Evolutionary conservation across 306 rosid species (phyloP), one percentile per base, ranked within the genome.

Genomic region (Corylus avellana): DNA sequence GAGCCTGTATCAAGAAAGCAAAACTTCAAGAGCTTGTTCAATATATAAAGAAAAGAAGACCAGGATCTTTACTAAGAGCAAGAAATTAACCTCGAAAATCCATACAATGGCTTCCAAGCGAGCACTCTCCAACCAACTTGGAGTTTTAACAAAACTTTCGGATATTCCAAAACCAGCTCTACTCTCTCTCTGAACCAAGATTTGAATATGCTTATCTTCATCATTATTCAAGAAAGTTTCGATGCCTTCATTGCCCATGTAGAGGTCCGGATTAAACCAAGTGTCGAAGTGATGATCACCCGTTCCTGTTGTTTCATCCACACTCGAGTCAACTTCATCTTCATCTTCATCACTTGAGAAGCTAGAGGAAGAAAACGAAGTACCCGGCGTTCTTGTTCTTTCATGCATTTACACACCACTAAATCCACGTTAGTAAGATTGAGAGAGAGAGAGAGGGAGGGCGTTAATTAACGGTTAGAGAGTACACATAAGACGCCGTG

Each of bases 51-150:
- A n/a, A 57, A 20, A 32, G 32, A 58, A 67, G 5, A 49, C 53
- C 44, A 22, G 62, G 35, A 75, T 0, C 18, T 63, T n/a, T 25
- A n/a, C 8, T 49, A 55, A 73, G 46, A 74, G 70, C 77, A 74
- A 91, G 97, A 32, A 80, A 22, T 22, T 22, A 22, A 92, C 97
- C 80, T 85, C 85, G 89, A 91, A 85, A 94, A 91, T 86, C 97
- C 97, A 94, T 13, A 89, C 82, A 74, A 90, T 79, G 72, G 92
- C 86, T 75, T 88, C 85, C 32, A 86, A 72, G n/a, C 97, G 98
- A 69, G 86, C 90, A 77, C 46, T 73, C 74, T 76, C 79, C 63
- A 92, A 79, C 93, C 90, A 90, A 73, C 12, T 68, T 71, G 42
- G 68, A 7, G 13, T 68, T 4, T 77, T 63, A 8, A 63, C 62